Base-by-base conservation (phyloP, 768 basidiomycete genomes). In the Sporobolomyces roseus region DNA sequence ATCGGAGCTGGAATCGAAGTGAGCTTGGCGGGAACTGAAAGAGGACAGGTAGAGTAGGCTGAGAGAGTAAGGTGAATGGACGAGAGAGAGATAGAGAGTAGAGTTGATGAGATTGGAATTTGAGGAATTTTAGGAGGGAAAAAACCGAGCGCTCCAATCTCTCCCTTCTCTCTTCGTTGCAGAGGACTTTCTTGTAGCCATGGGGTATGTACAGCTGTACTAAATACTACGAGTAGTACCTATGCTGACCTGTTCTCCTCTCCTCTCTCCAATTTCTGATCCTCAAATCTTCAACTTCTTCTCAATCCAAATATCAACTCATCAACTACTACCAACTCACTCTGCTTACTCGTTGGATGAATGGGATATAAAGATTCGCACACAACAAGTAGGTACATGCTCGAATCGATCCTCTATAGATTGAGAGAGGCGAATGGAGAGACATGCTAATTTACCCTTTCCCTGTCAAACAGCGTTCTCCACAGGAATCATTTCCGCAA, bases 401-500 rank as follows among this genome's bases (percentile, higher is more conserved):
- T n/a, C n/a, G n/a, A 5, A 8, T 30, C 32, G 29, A n/a, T 17
- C 14, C 43, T 25, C 32, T 10, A 2, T 33, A 19, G 45, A 5
- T 45, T 43, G 36, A 12, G 19, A 87, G 92, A 17, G 16, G 50
- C 35, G 32, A n/a, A 4, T 17, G 17, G 17, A 12, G 23, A 3
- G 41, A 19, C n/a, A 35, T 56, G 33, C 3, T 41, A 21, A 23
- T 27, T 56, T 12, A 32, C 32, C 36, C 55, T 33, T 52, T 2
- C 30, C 1, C 4, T n/a, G 33, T 84, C 87, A 82, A 89, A 88
- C 81, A 89, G 89, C 85, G 87, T 90, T 83, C 90, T 94, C 80
- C 92, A 86, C 82, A 85, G 81, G 76, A 93, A 93, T 82, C 92
- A 96, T 80, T 93, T 93, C 86, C 90, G 87, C 84, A 98, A 98